Evolutionary conservation across 2,329 filamentous ascomycete genomes (phyloP).

Genomic region (Hysterium pulicare): DNA sequence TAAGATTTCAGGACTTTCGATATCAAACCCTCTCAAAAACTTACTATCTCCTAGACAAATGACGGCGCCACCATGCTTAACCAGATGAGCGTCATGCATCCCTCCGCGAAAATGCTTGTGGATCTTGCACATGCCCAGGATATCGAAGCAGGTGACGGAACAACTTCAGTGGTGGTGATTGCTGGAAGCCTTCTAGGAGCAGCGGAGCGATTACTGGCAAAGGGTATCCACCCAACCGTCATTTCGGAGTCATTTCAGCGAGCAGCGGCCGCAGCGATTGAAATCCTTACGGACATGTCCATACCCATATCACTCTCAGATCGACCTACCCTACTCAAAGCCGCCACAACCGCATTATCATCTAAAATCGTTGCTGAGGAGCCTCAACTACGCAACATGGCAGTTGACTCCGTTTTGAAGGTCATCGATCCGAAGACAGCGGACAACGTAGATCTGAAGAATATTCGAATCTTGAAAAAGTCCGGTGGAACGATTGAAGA

Average conservation of each 20-base stretch:
- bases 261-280: constrained; percentile 82
- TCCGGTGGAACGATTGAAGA: constrained; percentile 97
- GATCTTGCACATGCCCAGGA: constrained; percentile 96
- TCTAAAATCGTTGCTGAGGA: constrained; percentile 99
- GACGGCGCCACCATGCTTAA: constrained; percentile 99
- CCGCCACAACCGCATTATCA: constrained; percentile 92
- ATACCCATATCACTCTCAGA: constrained; percentile 87
- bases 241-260: constrained; percentile 98
- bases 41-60: constrained; percentile 63
- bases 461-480: constrained; percentile 97
- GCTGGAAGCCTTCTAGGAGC: constrained; percentile 91
- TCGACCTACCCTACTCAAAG: constrained; percentile 86
- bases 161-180: constrained; percentile 96
- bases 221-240: constrained; percentile 92
- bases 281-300: constrained; percentile 92
- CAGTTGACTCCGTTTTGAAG: constrained; percentile 92
- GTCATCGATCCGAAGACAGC: constrained; percentile 94
- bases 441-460: constrained; percentile 93
- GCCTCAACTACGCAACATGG: constrained; percentile 95
- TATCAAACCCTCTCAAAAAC: not conserved
- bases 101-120: constrained; percentile 99
- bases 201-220: constrained; percentile 83
- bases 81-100: constrained; percentile 98
- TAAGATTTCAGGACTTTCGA: constrained; percentile 28
- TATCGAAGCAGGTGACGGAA: constrained; percentile 97